Conservation (phyloP, 1,139 yeast genomes). For the Kodamaea ohmeri region DNA sequence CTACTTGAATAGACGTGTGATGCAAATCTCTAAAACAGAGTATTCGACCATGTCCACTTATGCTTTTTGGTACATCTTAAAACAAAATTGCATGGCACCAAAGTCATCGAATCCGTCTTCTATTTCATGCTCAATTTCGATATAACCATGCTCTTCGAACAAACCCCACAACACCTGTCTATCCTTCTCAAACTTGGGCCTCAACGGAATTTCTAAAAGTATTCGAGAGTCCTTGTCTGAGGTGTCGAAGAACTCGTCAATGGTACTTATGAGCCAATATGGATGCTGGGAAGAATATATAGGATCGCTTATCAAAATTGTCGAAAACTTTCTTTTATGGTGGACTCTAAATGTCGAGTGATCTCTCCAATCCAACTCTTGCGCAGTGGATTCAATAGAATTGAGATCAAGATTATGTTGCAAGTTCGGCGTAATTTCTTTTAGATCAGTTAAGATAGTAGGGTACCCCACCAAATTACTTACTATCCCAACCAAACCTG, state of each 20-base stretch:
- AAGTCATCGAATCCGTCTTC: slow-evolving; percentile 83
- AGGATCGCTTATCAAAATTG: slow-evolving; percentile 80
- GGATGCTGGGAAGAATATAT: slow-evolving; percentile 86
- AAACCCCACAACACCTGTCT: slow-evolving; percentile 59
- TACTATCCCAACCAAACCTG: slow-evolving; percentile 83
- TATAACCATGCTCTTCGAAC: slow-evolving; percentile 33
- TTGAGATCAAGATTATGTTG: slow-evolving; percentile 56
- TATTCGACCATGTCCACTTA: too few relatives aligned
- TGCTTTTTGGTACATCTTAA: slow-evolving; percentile 36
- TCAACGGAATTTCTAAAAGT: slow-evolving; percentile 70
- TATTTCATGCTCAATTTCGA: slow-evolving; percentile 23
- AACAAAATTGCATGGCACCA: slow-evolving; percentile 66
- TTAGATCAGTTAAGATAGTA: slow-evolving; percentile 70
- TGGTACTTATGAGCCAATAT: slow-evolving; percentile 59
- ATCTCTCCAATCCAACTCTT: slow-evolving; percentile 74
- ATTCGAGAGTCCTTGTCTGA: slow-evolving; percentile 39
- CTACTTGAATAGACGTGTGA: too few relatives aligned
- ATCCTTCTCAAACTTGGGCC: slow-evolving; percentile 65
- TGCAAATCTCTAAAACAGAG: too few relatives aligned
- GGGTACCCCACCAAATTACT: slow-evolving; percentile 50
- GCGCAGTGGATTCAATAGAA: slow-evolving; percentile 26
- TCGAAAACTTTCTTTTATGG: slow-evolving; percentile 40
- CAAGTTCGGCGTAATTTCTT: slow-evolving; percentile 72
- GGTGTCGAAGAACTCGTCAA: slow-evolving; percentile 42
- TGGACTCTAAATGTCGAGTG: slow-evolving; percentile 40